Base-by-base conservation (phyloP, 495 filamentous ascomycete species). In the Penicillium herquei region DNA sequence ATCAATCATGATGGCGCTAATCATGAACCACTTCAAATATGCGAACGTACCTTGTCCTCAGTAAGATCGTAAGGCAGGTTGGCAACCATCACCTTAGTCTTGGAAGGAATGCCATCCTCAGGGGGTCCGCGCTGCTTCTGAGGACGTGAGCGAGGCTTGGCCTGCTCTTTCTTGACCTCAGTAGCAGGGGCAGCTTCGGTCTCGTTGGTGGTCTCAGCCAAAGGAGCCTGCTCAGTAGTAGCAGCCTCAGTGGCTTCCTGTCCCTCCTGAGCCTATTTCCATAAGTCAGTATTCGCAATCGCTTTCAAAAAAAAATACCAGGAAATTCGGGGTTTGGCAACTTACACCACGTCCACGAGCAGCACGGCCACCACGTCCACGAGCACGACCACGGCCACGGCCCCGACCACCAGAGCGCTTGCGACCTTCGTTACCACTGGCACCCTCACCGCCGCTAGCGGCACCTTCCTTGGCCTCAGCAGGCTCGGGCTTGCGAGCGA, bases 1-100 rank as follows among this genome's bases (percentile, higher is more conserved):
- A 26, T 26, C 21, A 26, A 26, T 26, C 21, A 4, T 39, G 34
- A 4, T n/a, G 9, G 12, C 11, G 9, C 13, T 9, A 37, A 26
- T 13, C 16, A 13, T 9, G 11, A 10, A 14, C 6, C 32, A 1
- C 21, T 11, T 13, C 2, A 8, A 39, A 35, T 16, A 39, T 1
- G 12, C 18, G 14, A 57, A 70, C 79, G 51, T 72, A 94, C 93
- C 88, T 93, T 96, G 56, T 97, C 95, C 77, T 98, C 95, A 64
- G 85, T 92, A 62, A 98, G 82, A 75, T 98, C 94, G 71, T 98
- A 98, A 16, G 94, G 94, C 17, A 98, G 83, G 80, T 98, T 98
- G 61, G 94, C 94, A 62, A 98, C 94, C 94, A 98, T 98, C 77
- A 98, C 91, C 87, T 98, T 98, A 78, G 87, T 98, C 86, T 96